These are phyloP conservation scores for Trametes gibbosa DNA, from an alignment of 768 basidiomycete species.

Conservation along the genomic window DNA sequence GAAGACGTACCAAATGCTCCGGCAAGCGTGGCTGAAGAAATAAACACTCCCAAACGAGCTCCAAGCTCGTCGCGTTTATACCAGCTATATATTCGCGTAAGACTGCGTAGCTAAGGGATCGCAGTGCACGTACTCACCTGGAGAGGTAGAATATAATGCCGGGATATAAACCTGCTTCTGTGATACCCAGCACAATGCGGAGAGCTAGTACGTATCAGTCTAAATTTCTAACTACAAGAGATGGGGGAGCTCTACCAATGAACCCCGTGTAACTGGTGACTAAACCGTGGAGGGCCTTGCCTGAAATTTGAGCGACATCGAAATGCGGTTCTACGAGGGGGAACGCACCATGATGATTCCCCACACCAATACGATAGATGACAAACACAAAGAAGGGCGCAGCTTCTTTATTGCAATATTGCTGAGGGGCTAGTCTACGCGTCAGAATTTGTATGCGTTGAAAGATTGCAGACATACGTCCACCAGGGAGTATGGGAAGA, in stretches of 20 bases:
- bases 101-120: neutral
- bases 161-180: conserved; percentile 51
- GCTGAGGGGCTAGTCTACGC: conserved; percentile 48
- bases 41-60: conserved; percentile 71
- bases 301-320: neutral
- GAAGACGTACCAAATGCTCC: conserved; percentile 60
- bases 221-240: neutral
- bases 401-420: conserved; percentile 58
- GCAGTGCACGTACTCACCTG: conserved; percentile 33
- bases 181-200: conserved; percentile 56
- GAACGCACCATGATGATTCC: conserved; percentile 39
- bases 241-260: conserved; percentile 41
- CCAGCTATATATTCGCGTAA: conserved; percentile 47
- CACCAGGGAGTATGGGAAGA: conserved; percentile 69
- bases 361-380: conserved; percentile 42
- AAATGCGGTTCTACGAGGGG: too few species aligned
- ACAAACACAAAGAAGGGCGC: conserved; percentile 67
- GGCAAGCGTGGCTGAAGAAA: conserved; percentile 74
- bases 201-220: conserved; percentile 38
- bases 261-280: conserved; percentile 57
- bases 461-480: conserved; percentile 44
- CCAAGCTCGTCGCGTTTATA: conserved; percentile 78
- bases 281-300: conserved; percentile 61
- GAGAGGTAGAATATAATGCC: conserved; percentile 61
- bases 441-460: conserved; percentile 2